Conservation (phyloP, 2,329 filamentous ascomycete genomes). For the Shiraia bambusicola region DNA sequence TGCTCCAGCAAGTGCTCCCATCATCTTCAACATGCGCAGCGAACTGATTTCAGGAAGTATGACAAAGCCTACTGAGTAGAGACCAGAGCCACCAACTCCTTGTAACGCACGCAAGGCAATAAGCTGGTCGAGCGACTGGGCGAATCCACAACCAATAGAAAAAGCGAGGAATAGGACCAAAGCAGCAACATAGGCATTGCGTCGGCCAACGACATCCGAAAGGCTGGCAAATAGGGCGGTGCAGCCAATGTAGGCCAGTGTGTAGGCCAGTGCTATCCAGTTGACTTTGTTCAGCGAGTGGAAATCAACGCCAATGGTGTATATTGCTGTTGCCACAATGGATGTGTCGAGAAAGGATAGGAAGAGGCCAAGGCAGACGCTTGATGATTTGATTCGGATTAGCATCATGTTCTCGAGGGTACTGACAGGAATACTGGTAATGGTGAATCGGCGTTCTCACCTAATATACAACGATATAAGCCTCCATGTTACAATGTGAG, state of each 20-base stretch:
- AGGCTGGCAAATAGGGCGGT: conserved; percentile 43
- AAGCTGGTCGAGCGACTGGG: conserved; percentile 31
- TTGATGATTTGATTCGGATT: conserved; percentile 22
- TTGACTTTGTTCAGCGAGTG: conserved; percentile 29
- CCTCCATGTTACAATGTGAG: conserved; percentile 1
- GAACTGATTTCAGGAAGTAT: conserved; percentile 34
- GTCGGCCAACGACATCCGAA: conserved; percentile 39
- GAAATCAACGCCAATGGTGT: conserved; percentile 58
- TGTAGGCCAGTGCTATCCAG: conserved; percentile 27
- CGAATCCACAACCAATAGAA: conserved; percentile 35
- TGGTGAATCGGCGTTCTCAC: no score
- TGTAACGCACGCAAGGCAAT: conserved; percentile 39
- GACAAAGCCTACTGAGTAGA: conserved; percentile 31
- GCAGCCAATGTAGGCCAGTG: conserved; percentile 58
- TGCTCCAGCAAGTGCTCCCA: conserved; percentile 4
- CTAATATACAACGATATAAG: no score
- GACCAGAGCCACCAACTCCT: conserved; percentile 36
- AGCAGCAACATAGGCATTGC: conserved; percentile 26
- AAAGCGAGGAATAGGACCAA: conserved; percentile 31
- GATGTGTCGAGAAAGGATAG: conserved; percentile 62
- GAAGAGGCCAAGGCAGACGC: conserved; percentile 56
- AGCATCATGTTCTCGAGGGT: no score
- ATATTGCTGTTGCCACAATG: conserved; percentile 61
- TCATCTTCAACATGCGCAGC: conserved; percentile 7
- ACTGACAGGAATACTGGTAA: no score